Percentiles rank a stretch among this genome's conserved stretches.
Conservation (phyloP, 495 filamentous ascomycete species). For the Amphirosellinia nigrospora region DNA sequence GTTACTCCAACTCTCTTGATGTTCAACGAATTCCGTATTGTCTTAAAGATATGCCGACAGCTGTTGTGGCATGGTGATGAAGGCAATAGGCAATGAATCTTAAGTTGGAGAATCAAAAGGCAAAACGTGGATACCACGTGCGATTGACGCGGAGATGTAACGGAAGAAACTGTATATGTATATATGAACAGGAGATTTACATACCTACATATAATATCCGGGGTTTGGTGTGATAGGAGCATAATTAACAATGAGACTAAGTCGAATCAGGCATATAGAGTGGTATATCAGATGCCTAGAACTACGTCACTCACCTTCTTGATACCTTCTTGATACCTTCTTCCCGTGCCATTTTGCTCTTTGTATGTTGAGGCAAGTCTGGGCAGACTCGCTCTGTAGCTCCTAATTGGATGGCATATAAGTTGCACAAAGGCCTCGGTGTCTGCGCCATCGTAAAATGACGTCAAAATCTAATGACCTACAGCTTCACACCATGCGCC, state of each 20-base stretch:
- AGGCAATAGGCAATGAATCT: background rate
- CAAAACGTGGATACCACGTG: background rate
- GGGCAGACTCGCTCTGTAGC: background rate
- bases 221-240: too few species aligned
- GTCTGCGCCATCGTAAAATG: conserved; percentile 1
- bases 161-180: too few species aligned
- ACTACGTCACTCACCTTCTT: too few species aligned
- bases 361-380: too few species aligned
- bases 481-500: background rate
- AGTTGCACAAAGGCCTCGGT: background rate
- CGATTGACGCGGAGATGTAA: background rate
- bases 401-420: background rate
- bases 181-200: too few species aligned
- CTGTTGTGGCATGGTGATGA: background rate
- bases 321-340: too few species aligned
- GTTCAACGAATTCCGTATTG: background rate
- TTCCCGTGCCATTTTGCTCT: too few species aligned
- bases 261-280: background rate
- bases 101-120: background rate
- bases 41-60: background rate
- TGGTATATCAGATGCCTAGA: background rate
- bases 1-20: background rate
- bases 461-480: background rate
- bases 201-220: too few species aligned
- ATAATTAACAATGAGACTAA: background rate